phyloP scores from a whole-genome alignment of 129 eudicot genomes.

The Daucus carota region DNA sequence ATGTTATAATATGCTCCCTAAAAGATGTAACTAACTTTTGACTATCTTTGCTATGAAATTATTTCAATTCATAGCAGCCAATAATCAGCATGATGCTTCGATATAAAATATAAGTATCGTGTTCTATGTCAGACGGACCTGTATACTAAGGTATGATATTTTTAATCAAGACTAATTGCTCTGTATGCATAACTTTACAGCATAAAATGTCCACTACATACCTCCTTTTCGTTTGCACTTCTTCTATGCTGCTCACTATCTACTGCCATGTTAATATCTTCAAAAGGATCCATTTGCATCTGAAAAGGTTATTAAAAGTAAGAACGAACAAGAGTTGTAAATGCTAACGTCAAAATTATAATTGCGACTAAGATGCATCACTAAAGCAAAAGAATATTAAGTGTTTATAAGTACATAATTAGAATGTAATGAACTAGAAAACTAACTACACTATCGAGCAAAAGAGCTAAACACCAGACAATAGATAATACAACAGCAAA shows the following conservation, averaged over 20 bases:
- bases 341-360: not conserved
- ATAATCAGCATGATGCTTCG: not conserved
- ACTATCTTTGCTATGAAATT: not conserved
- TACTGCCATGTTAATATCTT: slow-evolving; percentile 67
- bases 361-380: not conserved
- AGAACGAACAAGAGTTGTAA: too few relatives aligned
- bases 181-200: not conserved
- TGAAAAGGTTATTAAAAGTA: slow-evolving; percentile 20
- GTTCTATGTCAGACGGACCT: not conserved
- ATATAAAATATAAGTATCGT: not conserved
- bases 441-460: not conserved
- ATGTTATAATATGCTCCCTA: not conserved
- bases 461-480: not conserved
- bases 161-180: not conserved
- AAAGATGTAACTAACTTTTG: not conserved
- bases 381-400: not conserved
- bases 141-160: not conserved
- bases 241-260: slow-evolving; percentile 86
- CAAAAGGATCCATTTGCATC: slow-evolving; percentile 92
- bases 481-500: not conserved
- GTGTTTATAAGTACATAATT: not conserved
- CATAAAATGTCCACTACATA: slow-evolving; percentile 21
- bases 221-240: slow-evolving; percentile 92
- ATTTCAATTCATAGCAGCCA: not conserved
- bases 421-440: not conserved